phyloP scores from a whole-genome alignment of 1,284 basidiomycete species.

The Puccinia triticina region DNA sequence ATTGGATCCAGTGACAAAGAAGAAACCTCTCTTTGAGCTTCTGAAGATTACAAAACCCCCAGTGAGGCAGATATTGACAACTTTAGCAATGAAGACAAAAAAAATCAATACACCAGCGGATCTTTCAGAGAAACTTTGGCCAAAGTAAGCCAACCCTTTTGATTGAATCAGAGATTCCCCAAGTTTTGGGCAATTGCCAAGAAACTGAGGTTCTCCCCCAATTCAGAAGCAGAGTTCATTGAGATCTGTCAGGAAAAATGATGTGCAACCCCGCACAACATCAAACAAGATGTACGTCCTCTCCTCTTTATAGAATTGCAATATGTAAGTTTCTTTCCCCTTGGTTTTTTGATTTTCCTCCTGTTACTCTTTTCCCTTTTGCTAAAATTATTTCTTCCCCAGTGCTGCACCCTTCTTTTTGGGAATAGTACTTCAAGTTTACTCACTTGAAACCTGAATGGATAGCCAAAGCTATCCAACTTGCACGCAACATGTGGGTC shows the following conservation, averaged over 20 bases:
- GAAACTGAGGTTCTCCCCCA: not conserved
- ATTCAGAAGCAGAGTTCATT: not conserved
- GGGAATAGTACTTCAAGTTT: too few relatives aligned
- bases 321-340: not conserved
- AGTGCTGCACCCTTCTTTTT: too few relatives aligned
- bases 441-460: too few relatives aligned
- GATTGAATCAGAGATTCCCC: not conserved
- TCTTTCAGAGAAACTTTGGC: not conserved
- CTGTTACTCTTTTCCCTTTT: too few relatives aligned
- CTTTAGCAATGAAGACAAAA: not conserved
- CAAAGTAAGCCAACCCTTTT: slow-evolving; percentile 1
- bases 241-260: slow-evolving; percentile 8
- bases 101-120: not conserved
- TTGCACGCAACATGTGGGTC: too few relatives aligned
- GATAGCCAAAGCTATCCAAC: too few relatives aligned
- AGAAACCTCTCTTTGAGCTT: too few relatives aligned
- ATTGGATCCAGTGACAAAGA: not conserved
- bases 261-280: too few relatives aligned
- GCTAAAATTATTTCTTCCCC: too few relatives aligned
- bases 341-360: too few relatives aligned
- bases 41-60: not conserved
- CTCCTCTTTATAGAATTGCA: slow-evolving; percentile 2
- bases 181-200: not conserved
- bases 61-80: not conserved
- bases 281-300: not conserved